phyloP scores from a whole-genome alignment of 108 stramenopile species.

The Stephanodiscus triporus region DNA sequence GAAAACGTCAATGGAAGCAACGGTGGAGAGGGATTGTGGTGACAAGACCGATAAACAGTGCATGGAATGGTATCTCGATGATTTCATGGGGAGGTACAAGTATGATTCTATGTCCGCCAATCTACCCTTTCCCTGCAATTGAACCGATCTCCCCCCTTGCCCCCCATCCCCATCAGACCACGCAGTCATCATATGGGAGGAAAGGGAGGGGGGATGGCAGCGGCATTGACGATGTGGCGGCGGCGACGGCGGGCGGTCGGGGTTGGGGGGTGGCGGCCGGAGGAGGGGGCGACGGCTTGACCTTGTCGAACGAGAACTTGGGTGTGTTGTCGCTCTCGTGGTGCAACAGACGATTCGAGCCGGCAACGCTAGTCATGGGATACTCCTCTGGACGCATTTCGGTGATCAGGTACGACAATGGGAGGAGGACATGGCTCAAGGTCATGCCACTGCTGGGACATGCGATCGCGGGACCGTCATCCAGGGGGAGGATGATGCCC shows the following conservation, averaged over 20 bases:
- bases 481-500: constrained; percentile 44
- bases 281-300: too few species aligned
- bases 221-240: not conserved
- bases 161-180: constrained; percentile 52
- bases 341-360: constrained; percentile 92
- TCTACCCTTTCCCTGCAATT: not conserved
- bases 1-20: constrained; percentile 60
- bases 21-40: constrained; percentile 36
- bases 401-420: constrained; percentile 73
- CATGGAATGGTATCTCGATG: constrained; percentile 92
- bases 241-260: not conserved
- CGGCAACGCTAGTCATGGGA: constrained; percentile 87
- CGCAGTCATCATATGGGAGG: constrained; percentile 92
- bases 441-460: constrained; percentile 53
- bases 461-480: too few species aligned
- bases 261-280: too few species aligned
- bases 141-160: not conserved
- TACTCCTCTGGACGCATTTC: constrained; percentile 53
- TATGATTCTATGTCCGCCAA: constrained; percentile 1
- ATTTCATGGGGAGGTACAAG: constrained; percentile 83
- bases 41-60: constrained; percentile 84
- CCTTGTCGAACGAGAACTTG: constrained; percentile 36
- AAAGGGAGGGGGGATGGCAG: constrained; percentile 53
- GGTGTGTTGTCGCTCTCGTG: constrained; percentile 87
- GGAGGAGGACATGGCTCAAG: constrained; percentile 67